Evolutionary conservation across 257 asterid genomes (phyloP).

Genomic region (Solanum dulcamara): DNA sequence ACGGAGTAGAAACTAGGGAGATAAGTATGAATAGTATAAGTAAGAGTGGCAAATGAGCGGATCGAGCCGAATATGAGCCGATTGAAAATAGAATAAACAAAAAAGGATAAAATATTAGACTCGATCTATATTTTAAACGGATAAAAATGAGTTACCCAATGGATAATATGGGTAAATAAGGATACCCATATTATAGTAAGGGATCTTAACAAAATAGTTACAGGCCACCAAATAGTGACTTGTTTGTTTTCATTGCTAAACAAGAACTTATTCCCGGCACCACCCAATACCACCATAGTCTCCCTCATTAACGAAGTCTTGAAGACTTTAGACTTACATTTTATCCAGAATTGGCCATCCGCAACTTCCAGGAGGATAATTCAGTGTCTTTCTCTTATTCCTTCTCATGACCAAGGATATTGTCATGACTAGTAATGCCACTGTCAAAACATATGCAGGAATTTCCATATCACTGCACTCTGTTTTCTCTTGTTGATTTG

Average conservation of each 20-base stretch:
- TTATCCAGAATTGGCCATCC: slow-evolving; percentile 12
- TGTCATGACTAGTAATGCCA: neutral
- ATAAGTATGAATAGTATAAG: neutral
- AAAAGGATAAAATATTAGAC: too few relatives aligned
- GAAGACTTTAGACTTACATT: slow-evolving; percentile 11
- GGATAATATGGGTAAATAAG: too few relatives aligned
- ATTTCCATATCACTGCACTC: neutral
- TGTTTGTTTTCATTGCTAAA: slow-evolving; percentile 20
- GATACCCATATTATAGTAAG: too few relatives aligned
- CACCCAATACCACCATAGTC: slow-evolving; percentile 14
- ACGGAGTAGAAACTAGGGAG: neutral
- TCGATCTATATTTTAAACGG: too few relatives aligned
- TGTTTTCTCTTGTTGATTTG: too few relatives aligned
- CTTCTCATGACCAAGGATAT: neutral
- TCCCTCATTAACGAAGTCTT: slow-evolving; percentile 24
- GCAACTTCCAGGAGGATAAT: neutral
- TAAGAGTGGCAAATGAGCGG: too few relatives aligned
- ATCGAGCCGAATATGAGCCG: too few relatives aligned
- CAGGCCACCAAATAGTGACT: slow-evolving; percentile 48
- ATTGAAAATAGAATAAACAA: too few relatives aligned
- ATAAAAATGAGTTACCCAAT: too few relatives aligned
- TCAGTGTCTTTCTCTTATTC: neutral
- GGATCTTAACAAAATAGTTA: slow-evolving; percentile 8
- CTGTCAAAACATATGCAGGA: neutral
- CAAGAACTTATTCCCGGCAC: slow-evolving; percentile 22